Base-by-base conservation (phyloP, 2,329 filamentous ascomycete species). In the Emmonsiellopsis sp. region DNA sequence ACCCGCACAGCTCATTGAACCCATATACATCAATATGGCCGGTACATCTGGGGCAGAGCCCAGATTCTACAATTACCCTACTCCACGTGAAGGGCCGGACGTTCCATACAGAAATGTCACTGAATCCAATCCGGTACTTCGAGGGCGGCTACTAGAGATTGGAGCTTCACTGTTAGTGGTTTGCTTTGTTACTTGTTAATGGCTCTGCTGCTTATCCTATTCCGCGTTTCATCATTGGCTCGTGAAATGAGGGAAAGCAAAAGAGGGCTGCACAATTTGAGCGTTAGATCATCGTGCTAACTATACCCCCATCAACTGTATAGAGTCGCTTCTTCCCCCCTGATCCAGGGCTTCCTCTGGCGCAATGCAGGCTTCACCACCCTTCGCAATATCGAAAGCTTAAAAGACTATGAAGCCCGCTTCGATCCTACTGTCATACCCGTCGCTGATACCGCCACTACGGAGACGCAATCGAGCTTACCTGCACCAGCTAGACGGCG, bases 111-210 rank as follows among this genome's bases (percentile, higher is more conserved):
- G 71, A 27, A 73, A 75, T 57, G 65, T 70, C n/a, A 67, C 75
- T 34, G 78, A 82, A 57, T 75, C 79, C 42, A 90, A 92, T 64
- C 88, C 88, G 0, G 77, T 82, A 1, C 73, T 94, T 57, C 77
- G 84, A 53, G 88, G 88, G 5, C 69, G 77, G 34, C 68, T 82
- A 6, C 73, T 94, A 47, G 75, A 80, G 32, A 73, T 84, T 50
- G 81, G 79, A 42, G 79, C 81, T 51, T 80, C 75, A 54, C 62
- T 86, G 84, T 87, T 71, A 64, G 77, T 68, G 36, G 33, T 5
- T 8, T 6, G 8, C 4, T 11, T 36, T 47, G 5, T 34, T 39
- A 7, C 6, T 36, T 31, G n/a, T 47, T 11, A n/a, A n/a, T 13
- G 21, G 13, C 5, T n/a, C 34, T 39, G 6, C 9, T 6, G 37